Evolutionary conservation across 2,329 filamentous ascomycete species (phyloP).

Genomic region (Colletotrichum costaricense): DNA sequence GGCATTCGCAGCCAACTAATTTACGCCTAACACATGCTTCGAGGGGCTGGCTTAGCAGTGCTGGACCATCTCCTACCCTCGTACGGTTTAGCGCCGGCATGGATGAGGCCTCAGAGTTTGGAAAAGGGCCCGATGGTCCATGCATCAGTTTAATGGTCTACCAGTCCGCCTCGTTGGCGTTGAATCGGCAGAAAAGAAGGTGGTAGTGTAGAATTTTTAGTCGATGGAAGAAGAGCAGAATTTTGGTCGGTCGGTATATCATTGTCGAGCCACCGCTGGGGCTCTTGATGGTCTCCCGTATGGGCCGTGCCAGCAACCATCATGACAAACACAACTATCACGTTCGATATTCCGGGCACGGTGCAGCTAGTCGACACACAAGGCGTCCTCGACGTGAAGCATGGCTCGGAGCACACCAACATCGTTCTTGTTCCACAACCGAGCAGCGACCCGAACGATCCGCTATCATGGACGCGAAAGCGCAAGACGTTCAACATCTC

Average conservation of each 20-base stretch:
- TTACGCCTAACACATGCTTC: not conserved
- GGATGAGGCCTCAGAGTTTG: not conserved
- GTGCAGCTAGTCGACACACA: constrained; percentile 5
- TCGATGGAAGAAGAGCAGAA: not conserved
- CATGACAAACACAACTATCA: not conserved
- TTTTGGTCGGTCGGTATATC: not conserved
- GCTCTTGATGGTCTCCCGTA: not conserved
- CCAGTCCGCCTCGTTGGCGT: not conserved
- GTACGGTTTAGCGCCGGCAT: not conserved
- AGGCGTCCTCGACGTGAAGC: not conserved
- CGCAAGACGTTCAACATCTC: constrained; percentile 40
- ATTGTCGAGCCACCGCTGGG: not conserved
- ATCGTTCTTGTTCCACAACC: constrained; percentile 41
- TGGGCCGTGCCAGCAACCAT: not conserved
- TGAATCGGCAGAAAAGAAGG: not conserved
- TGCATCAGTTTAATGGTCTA: not conserved
- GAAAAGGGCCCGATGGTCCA: not conserved
- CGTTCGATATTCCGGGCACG: constrained; percentile 1
- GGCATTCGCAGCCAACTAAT: not conserved
- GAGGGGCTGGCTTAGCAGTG: not conserved
- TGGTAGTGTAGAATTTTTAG: not conserved
- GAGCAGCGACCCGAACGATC: constrained; percentile 40
- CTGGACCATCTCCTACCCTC: not conserved
- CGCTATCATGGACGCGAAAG: constrained; percentile 37
- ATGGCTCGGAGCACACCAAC: constrained; percentile 7